phyloP scores from a whole-genome alignment of 208 protist genomes.

The Leishmania tarentolae region DNA sequence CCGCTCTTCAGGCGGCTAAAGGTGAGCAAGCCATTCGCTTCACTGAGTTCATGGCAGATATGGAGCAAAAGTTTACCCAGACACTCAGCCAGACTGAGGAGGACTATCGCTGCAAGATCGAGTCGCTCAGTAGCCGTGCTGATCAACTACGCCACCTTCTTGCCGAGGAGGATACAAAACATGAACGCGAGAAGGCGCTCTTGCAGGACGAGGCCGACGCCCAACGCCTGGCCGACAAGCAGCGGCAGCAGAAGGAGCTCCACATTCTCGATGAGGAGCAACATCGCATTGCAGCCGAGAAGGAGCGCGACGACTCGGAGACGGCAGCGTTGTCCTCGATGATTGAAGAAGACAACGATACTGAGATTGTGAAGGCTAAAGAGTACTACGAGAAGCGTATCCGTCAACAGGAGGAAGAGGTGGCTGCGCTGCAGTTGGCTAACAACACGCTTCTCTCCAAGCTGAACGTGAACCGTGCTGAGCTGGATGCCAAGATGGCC shows the following conservation, averaged over 20 bases:
- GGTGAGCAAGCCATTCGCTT: constrained; percentile 95
- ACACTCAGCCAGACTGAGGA: constrained; percentile 71
- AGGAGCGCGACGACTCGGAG: constrained; percentile 74
- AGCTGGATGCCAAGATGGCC: constrained; percentile 90
- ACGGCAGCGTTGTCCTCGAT: constrained; percentile 85
- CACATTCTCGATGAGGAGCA: constrained; percentile 69
- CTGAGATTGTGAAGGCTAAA: constrained; percentile 94
- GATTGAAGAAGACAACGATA: constrained; percentile 96
- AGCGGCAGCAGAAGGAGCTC: constrained; percentile 48
- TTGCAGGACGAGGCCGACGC: constrained; percentile 49
- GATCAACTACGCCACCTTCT: constrained; percentile 77
- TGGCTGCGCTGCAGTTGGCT: constrained; percentile 82
- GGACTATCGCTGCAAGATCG: constrained; percentile 93
- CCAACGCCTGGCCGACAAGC: constrained; percentile 47
- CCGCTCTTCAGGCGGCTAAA: constrained; percentile 81
- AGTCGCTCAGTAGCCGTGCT: constrained; percentile 79
- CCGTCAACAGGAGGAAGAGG: constrained; percentile 88
- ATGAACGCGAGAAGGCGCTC: constrained; percentile 48
- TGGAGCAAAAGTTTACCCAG: constrained; percentile 74
- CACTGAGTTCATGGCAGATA: constrained; percentile 92
- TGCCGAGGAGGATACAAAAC: constrained; percentile 69
- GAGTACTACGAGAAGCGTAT: constrained; percentile 93
- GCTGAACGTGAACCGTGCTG: constrained; percentile 92
- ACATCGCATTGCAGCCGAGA: constrained; percentile 55
- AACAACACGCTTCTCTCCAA: constrained; percentile 88